Evolutionary conservation across 345 rosid genomes (phyloP).

Genomic region (Punica granatum): DNA sequence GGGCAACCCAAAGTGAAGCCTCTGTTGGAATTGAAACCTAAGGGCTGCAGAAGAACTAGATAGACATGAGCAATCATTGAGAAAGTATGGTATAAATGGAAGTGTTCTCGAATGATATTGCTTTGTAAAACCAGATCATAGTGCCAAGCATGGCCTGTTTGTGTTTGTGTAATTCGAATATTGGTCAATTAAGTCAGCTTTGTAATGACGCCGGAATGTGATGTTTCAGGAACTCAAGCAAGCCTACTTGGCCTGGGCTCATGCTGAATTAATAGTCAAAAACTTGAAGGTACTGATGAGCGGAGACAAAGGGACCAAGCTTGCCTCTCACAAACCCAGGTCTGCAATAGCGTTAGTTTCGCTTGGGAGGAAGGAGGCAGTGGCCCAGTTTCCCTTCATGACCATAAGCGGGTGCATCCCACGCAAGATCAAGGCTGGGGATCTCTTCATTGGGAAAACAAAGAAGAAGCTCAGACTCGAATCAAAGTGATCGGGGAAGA

Average conservation of each 20-base stretch:
- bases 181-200: neutral
- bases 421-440: conserved; percentile 34
- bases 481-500: neutral
- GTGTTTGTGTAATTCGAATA: neutral
- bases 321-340: conserved; percentile 26
- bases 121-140: too few species aligned
- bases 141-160: neutral
- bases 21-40: too few species aligned
- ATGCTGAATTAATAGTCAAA: conserved; percentile 22
- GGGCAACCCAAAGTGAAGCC: too few species aligned
- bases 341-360: conserved; percentile 26
- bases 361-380: conserved; percentile 32
- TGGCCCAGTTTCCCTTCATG: conserved; percentile 34
- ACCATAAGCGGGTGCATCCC: conserved; percentile 30
- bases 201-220: neutral
- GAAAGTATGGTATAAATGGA: too few species aligned
- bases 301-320: conserved; percentile 25
- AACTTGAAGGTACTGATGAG: conserved; percentile 32
- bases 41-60: too few species aligned
- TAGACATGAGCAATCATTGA: too few species aligned
- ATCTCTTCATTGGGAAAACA: conserved; percentile 26
- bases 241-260: conserved; percentile 31
- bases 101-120: too few species aligned
- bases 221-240: conserved; percentile 35
- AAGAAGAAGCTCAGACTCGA: conserved; percentile 20